Conservation (phyloP, 306 rosid genomes). For the Arachis hypogaea region DNA sequence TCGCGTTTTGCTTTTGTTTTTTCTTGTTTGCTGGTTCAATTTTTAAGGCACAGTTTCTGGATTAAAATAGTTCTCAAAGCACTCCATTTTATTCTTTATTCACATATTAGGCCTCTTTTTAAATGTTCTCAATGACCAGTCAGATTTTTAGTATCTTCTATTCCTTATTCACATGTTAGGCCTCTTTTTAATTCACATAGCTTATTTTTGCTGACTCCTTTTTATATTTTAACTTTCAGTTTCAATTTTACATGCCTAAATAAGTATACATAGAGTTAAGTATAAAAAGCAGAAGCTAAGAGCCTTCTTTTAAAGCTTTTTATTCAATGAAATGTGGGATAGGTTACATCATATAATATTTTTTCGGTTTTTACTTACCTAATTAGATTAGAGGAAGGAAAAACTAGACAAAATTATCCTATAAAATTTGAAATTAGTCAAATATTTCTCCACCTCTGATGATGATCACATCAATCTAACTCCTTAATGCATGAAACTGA, state of each 20-base stretch:
- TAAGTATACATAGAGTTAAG: too few species aligned
- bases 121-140: constrained; percentile 39
- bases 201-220: constrained; percentile 5
- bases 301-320: too few species aligned
- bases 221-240: neutral
- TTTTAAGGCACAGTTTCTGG: constrained; percentile 34
- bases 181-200: constrained; percentile 30
- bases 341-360: too few species aligned
- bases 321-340: too few species aligned
- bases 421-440: too few species aligned
- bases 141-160: constrained; percentile 50
- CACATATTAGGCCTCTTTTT: neutral
- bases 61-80: constrained; percentile 8
- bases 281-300: too few species aligned
- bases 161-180: constrained; percentile 56
- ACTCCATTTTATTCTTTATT: neutral
- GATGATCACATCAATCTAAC: too few species aligned
- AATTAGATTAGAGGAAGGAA: too few species aligned
- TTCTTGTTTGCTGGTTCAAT: constrained; percentile 34
- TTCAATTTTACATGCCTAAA: constrained; percentile 9
- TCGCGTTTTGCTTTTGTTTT: constrained; percentile 37
- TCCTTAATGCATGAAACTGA: too few species aligned
- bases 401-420: too few species aligned
- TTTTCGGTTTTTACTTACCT: too few species aligned
- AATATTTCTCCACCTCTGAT: too few species aligned